Base-by-base conservation (phyloP, 805 yeast genomes). In the Wickerhamomyces tratensis region DNA sequence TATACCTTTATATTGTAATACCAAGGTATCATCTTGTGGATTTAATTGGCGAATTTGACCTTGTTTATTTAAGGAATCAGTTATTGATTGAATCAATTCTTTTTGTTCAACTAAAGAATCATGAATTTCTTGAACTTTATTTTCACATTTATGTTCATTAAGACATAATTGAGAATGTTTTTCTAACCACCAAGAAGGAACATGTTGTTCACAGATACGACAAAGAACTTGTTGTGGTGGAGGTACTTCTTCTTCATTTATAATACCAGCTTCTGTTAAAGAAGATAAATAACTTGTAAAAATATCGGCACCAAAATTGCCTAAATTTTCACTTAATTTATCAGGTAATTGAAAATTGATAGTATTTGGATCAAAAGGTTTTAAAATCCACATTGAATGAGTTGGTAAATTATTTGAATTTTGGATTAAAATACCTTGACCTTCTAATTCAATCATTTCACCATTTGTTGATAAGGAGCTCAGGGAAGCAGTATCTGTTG, bases 131-230 rank as follows among this genome's bases (percentile, higher is more conserved):
- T 83, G 86, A 9, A 91, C 77, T 33, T 80, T 79, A 50, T 87
- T 88, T 54, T 81, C 88, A 10, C 84, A 76, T 52, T 79, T 74
- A 62, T 88, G 95, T 58, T 89, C 97, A 33, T 86, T 74, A 29
- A 85, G 68, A 53, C 99, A 93, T 39, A 85, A 65, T 54, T 88
- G 93, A 1, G 91, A 82, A 62, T 93, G 99, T 40, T 81, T 74
- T 52, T 91, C 98, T 35, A 93, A 68, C 83, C 95, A 93, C 98
- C 98, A 93, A 5, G 88, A 84, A 5, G 95, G 96, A n/a, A 88
- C 79, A 39, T 74, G 74, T 30, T 79, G 78, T 56, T 93, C 99
- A 62, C 99, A 93, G 27, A 93, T 88, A 39, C 96, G 73, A 60
- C 99, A 93, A 31, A 93, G 65, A 34, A 85, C 87, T 43, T 79